Conservation (phyloP, 2,329 filamentous ascomycete genomes). For the Aspergillus japonicus region DNA sequence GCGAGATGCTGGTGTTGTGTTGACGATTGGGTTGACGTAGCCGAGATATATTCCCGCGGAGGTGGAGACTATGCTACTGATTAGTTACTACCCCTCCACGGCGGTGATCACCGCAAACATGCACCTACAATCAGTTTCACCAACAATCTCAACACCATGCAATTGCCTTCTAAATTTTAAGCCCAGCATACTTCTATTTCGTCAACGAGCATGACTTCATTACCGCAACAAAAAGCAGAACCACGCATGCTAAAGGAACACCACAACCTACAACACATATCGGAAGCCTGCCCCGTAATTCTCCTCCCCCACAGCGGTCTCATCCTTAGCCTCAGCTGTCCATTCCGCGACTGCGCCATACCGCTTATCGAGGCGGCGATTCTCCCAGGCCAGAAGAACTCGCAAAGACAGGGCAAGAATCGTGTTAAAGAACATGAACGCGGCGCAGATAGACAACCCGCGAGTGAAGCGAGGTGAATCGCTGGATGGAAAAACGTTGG, state of each 20-base stretch:
- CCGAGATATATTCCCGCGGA: too few relatives aligned
- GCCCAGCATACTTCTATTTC: background rate
- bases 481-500: slow-evolving; percentile 58
- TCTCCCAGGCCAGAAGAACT: slow-evolving; percentile 58
- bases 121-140: too few relatives aligned
- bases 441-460: slow-evolving; percentile 61
- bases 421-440: slow-evolving; percentile 61
- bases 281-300: slow-evolving; percentile 42
- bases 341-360: slow-evolving; percentile 35
- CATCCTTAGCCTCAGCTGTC: slow-evolving; percentile 6
- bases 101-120: too few relatives aligned
- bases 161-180: too few relatives aligned
- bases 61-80: too few relatives aligned
- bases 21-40: too few relatives aligned
- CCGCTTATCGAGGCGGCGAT: slow-evolving; percentile 56
- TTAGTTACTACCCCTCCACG: too few relatives aligned
- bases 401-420: slow-evolving; percentile 55
- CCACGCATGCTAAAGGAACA: background rate
- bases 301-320: slow-evolving; percentile 33
- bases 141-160: too few relatives aligned
- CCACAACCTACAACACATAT: slow-evolving; percentile 32
- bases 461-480: slow-evolving; percentile 52
- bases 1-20: too few relatives aligned
- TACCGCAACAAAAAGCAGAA: background rate
- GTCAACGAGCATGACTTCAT: background rate